Conservation (phyloP, 495 filamentous ascomycete species). For the Immersiella caudata region DNA sequence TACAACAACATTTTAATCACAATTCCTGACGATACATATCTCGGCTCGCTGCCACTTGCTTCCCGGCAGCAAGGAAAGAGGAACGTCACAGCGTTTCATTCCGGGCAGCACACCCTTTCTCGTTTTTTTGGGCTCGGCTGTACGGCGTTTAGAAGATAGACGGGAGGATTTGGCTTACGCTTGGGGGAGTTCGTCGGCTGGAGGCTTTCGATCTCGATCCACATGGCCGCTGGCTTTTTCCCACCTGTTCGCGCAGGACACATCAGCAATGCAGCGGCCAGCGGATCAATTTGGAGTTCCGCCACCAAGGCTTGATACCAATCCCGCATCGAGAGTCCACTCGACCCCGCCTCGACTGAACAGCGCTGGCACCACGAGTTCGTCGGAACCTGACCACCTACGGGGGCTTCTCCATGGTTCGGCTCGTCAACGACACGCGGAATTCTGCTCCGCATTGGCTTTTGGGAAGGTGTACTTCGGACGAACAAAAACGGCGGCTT, state of each 20-base stretch:
- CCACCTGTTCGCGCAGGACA: constrained; percentile 21
- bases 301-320: constrained; percentile 9
- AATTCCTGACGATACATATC: constrained; percentile 42
- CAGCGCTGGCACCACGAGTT: constrained; percentile 17
- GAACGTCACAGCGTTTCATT: constrained; percentile 30
- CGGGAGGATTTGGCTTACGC: constrained; percentile 32
- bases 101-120: constrained; percentile 19
- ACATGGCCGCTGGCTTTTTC: constrained; percentile 14
- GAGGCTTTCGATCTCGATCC: constrained; percentile 12
- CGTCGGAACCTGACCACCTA: background rate
- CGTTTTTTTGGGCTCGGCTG: constrained; percentile 29
- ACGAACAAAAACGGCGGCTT: constrained; percentile 13
- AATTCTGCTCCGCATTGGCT: constrained; percentile 4
- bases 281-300: constrained; percentile 24
- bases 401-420: background rate
- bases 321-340: constrained; percentile 18
- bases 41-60: constrained; percentile 46
- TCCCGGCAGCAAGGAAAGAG: constrained; percentile 40
- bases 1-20: constrained; percentile 47
- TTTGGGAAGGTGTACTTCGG: constrained; percentile 22
- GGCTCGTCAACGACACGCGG: background rate
- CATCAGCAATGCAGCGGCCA: constrained; percentile 27
- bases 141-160: constrained; percentile 44
- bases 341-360: constrained; percentile 23
- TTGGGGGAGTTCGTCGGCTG: constrained; percentile 29